These are phyloP conservation scores for Calcarisporium arbuscula DNA, from an alignment of 2,329 filamentous ascomycete species.

Conservation along the genomic window DNA sequence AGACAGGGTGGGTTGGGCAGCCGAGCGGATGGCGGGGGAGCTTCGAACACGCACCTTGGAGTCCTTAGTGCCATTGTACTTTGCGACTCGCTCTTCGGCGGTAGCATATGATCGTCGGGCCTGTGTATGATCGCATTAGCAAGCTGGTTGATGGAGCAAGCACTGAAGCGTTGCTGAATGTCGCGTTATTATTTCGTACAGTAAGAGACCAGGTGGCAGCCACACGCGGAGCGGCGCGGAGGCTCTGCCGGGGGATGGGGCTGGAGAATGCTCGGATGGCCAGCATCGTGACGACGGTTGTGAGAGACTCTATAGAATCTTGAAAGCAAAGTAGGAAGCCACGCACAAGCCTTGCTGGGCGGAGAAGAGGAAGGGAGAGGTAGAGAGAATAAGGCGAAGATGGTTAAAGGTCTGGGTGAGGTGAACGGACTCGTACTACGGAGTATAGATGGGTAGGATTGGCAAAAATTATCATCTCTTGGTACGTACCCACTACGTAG, in stretches of 20 bases:
- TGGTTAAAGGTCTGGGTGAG: constrained; percentile 5
- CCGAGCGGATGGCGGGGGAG: constrained; percentile 5
- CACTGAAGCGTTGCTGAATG: constrained; percentile 3
- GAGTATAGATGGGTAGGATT: constrained; percentile 14
- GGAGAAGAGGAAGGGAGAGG: constrained; percentile 10
- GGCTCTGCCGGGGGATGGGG: constrained; percentile 70
- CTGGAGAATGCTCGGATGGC: constrained; percentile 71
- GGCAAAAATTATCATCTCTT: constrained; percentile 14
- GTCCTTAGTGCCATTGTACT: constrained; percentile 89
- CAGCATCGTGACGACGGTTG: constrained; percentile 60
- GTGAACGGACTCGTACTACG: no score
- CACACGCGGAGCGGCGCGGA: constrained; percentile 60
- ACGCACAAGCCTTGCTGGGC: constrained; percentile 16
- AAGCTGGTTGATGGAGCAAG: background rate
- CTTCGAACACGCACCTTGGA: constrained; percentile 61
- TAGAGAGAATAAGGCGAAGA: constrained; percentile 6
- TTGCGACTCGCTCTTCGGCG: constrained; percentile 68
- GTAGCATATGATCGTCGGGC: constrained; percentile 59
- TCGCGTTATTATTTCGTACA: constrained; percentile 21
- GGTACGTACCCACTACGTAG: constrained; percentile 9
- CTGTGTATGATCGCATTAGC: constrained; percentile 27
- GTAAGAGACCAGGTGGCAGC: constrained; percentile 33
- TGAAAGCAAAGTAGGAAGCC: constrained; percentile 13
- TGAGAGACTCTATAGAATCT: constrained; percentile 10
- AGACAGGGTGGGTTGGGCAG: constrained; percentile 16